phyloP scores from a whole-genome alignment of 2,329 filamentous ascomycete species.

The Colletotrichum sp. region DNA sequence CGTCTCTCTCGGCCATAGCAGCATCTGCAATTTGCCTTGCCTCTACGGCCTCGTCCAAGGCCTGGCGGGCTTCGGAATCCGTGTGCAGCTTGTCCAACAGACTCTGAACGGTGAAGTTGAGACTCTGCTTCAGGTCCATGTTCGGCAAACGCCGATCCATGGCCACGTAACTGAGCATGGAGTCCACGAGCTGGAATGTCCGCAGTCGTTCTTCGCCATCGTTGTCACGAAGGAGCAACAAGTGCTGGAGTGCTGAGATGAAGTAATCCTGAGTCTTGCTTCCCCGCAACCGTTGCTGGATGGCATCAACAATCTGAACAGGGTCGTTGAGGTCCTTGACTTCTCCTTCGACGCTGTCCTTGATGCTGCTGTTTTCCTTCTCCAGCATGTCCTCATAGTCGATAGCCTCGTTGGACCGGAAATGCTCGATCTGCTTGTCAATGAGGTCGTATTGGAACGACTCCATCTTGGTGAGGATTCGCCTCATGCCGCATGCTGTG shows the following conservation, averaged over 20 bases:
- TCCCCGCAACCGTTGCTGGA: slow-evolving; percentile 82
- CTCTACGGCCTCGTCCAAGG: slow-evolving; percentile 89
- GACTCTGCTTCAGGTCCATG: slow-evolving; percentile 96
- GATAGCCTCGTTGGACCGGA: slow-evolving; percentile 92
- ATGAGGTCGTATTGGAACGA: slow-evolving; percentile 97
- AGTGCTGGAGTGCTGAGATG: slow-evolving; percentile 90
- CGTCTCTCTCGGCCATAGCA: slow-evolving; percentile 94
- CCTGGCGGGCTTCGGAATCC: slow-evolving; percentile 91
- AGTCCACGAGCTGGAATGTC: slow-evolving; percentile 97
- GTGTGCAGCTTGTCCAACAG: slow-evolving; percentile 95
- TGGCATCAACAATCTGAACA: slow-evolving; percentile 91
- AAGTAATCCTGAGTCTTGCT: slow-evolving; percentile 95
- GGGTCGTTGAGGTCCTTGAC: slow-evolving; percentile 93
- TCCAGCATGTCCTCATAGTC: slow-evolving; percentile 98
- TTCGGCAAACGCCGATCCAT: slow-evolving; percentile 96
- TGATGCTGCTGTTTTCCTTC: slow-evolving; percentile 86
- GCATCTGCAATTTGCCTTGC: slow-evolving; percentile 92
- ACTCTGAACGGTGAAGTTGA: slow-evolving; percentile 97
- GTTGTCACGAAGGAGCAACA: slow-evolving; percentile 89
- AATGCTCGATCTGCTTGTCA: slow-evolving; percentile 96
- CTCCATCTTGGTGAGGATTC: slow-evolving; percentile 96
- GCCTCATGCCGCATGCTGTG: slow-evolving; percentile 92
- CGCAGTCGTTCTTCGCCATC: slow-evolving; percentile 89
- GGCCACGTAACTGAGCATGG: slow-evolving; percentile 98
- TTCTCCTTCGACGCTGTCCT: slow-evolving; percentile 85